Percentiles rank a stretch among this genome's conserved stretches.
Evolutionary conservation across 345 rosid species (phyloP).

Genomic region (Firmiana major): DNA sequence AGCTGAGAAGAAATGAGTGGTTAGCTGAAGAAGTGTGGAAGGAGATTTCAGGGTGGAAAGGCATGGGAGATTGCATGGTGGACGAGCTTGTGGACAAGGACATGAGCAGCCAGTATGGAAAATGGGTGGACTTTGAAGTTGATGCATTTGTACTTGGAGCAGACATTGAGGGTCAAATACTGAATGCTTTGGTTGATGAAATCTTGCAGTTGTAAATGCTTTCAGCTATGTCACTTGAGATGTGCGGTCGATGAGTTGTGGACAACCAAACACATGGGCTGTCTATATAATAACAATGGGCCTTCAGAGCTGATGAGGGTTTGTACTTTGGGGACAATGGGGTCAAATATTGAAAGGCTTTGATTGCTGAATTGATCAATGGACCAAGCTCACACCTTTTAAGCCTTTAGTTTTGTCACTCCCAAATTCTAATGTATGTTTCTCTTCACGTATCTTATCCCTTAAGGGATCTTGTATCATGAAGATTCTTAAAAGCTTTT

Average conservation of each 20-base stretch:
- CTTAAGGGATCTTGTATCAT: constrained; percentile 5
- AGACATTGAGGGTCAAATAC: constrained; percentile 55
- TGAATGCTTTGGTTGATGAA: constrained; percentile 61
- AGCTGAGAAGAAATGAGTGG: constrained; percentile 47
- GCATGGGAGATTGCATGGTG: constrained; percentile 74
- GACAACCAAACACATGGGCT: constrained; percentile 17
- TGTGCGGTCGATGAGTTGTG: constrained; percentile 78
- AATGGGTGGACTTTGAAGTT: constrained; percentile 69
- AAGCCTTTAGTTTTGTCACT: not conserved
- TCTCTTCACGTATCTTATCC: not conserved
- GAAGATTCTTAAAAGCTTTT: not conserved
- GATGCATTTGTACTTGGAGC: constrained; percentile 58
- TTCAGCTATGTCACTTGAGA: not conserved
- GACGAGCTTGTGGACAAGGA: constrained; percentile 92
- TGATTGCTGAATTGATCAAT: not conserved
- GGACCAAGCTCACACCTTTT: no score
- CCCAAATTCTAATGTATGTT: not conserved
- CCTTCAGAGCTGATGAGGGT: not conserved
- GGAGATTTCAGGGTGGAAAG: constrained; percentile 63
- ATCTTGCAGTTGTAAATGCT: constrained; percentile 24
- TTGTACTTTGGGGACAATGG: not conserved
- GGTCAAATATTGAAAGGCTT: not conserved
- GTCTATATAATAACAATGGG: no score
- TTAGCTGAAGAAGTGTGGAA: constrained; percentile 67
- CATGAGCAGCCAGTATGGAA: constrained; percentile 78